Evolutionary conservation across 495 filamentous ascomycete genomes (phyloP).

Genomic region (Cenococcum geophilum): DNA sequence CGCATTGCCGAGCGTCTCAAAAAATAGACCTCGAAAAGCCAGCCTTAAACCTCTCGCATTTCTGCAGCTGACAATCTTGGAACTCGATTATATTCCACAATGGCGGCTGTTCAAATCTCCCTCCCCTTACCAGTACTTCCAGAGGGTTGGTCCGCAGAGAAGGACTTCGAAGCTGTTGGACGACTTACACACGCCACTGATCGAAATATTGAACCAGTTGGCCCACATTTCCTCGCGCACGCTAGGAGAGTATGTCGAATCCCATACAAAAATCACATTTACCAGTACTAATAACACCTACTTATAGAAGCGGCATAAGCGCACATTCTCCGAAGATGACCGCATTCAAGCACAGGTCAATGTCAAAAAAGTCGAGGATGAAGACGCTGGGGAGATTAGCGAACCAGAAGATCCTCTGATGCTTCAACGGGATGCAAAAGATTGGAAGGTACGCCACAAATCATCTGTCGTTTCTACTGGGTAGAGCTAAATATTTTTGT

Average conservation of each 20-base stretch:
- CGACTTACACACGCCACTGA: constrained; percentile 62
- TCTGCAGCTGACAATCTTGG: neutral
- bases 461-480: neutral
- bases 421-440: constrained; percentile 88
- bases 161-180: constrained; percentile 80
- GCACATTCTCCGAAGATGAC: constrained; percentile 98
- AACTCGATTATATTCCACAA: constrained; percentile 46
- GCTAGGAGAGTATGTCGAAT: constrained; percentile 67
- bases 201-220: constrained; percentile 88
- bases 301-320: constrained; percentile 74
- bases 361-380: constrained; percentile 91
- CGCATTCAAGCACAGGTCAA: constrained; percentile 90
- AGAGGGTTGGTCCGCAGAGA: constrained; percentile 77
- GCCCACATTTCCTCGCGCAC: constrained; percentile 95
- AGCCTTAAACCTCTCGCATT: neutral
- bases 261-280: constrained; percentile 15
- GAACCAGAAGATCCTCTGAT: constrained; percentile 88
- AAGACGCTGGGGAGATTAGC: constrained; percentile 82
- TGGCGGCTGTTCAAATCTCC: constrained; percentile 78
- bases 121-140: constrained; percentile 79
- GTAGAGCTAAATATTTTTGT: neutral
- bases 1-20: neutral
- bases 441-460: constrained; percentile 76
- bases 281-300: constrained; percentile 16
- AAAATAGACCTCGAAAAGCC: constrained; percentile 1